Base-by-base conservation (phyloP, 1,284 basidiomycete species). In the Boletus austroedulis region DNA sequence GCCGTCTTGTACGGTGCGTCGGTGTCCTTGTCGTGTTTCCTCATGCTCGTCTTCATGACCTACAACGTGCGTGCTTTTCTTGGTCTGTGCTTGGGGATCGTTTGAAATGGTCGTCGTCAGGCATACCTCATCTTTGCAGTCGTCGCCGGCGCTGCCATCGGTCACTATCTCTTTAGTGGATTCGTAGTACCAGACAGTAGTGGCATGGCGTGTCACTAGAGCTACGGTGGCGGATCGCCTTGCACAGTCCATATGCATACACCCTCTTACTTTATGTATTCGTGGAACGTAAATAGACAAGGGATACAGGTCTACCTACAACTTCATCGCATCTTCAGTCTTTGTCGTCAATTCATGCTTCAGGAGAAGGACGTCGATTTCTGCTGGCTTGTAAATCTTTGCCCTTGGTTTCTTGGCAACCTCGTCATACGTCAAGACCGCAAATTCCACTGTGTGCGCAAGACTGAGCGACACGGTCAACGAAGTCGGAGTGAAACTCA, bases 381-480 rank as follows among this genome's bases (percentile, higher is more conserved):
- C 96, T 31, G 85, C 76, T 28, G 96, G 93, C 63, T 84, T 85
- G 78, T 94, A 98, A 70, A 99, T 95, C 82, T 94, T 96, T 44
- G 93, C 92, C 69, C 87, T 86, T 2, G 95, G 94, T 70, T 87
- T 78, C 69, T 93, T 89, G 49, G 87, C 87, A 40, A 76, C 77
- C 9, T 88, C 80, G 71, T 95, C 91, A 15, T 97, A 80, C 3
- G 92, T 94, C 71, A 99, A 79, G 3, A 94, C 95, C 11, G 96
- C 94, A 69, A 99, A 95, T 75, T 99, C 97, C 68, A 99, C 95
- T 98, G 55, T 26, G 26, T 28, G 4, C 26, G 36, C 14, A 43
- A 48, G 48, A 40, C 43, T 54, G 32, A 57, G 45, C 10, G 11
- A 24, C n/a, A 45, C 11, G 51, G 40, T 31, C 54, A 57, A 34